Evolutionary conservation across 345 rosid species (phyloP), one percentile per base, ranked within the genome.

Genomic region (Gossypium arboreum): DNA sequence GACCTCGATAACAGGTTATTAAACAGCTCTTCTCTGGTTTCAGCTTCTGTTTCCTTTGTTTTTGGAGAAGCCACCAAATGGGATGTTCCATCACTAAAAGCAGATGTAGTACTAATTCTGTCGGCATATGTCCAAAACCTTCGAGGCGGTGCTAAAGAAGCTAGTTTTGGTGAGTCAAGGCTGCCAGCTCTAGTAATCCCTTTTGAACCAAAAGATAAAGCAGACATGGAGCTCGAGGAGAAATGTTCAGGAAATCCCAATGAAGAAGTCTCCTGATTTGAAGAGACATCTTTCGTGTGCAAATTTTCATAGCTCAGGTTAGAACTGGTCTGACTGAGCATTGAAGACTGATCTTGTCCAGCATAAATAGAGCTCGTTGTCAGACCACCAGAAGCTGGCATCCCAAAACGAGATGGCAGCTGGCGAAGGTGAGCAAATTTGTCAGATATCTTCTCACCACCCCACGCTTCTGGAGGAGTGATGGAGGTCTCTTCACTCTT

Each of bases 391-490:
- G 90, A 84, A 80, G 84, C 83, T 48, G 79, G 77, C 68, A 77
- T 75, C 68, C 87, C 93, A 69, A 89, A 84, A 75, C 87, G 90
- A 65, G 97, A 85, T 39, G 98, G 86, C 77, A 87, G 82, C 75
- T 87, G 88, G 57, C 81, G 88, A 24, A 88, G 81, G 72, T 81
- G 84, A 77, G 85, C 61, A 76, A 82, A 79, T 81, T 87, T 93
- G n/a, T 91, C 92, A 67, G 93, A 81, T 80, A 92, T 73, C 85
- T 83, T 92, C 81, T 93, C 97, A 72, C 97, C 98, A 65, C 98
- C 99, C 98, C 99, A 96, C 74, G 99, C 97, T 84, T 96, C 97
- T 68, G 99, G 98, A 82, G 97, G 98, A 72, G 97, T 90, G 78
- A 88, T 83, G 50, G 97, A 86, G 71, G 93, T 72, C 51, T 91